Conservation (phyloP, 805 yeast genomes). For the Wickerhamia fluorescens region DNA sequence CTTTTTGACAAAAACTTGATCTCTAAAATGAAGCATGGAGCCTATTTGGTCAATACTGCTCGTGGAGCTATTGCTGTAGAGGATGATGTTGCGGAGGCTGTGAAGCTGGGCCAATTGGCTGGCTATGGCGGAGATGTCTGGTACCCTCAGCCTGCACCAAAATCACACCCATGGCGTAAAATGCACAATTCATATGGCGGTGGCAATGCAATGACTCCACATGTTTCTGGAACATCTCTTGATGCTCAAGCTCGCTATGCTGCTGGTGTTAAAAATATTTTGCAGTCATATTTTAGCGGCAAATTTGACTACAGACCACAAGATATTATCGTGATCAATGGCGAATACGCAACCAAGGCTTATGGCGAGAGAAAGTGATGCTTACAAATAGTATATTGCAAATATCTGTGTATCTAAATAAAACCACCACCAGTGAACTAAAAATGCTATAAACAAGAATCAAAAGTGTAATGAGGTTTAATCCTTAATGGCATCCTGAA, state of each 20-base stretch:
- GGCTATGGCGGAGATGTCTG: slow-evolving; percentile 88
- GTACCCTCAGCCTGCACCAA: slow-evolving; percentile 80
- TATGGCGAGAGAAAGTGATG: slow-evolving; percentile 59
- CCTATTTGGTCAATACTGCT: slow-evolving; percentile 12
- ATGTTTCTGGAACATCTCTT: slow-evolving; percentile 69
- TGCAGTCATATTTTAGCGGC: slow-evolving; percentile 54
- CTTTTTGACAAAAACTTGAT: slow-evolving; percentile 59
- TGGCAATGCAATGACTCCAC: slow-evolving; percentile 85
- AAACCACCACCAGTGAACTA: too few relatives aligned
- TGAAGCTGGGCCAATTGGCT: slow-evolving; percentile 57
- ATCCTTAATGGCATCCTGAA: slow-evolving; percentile 59
- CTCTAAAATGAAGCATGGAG: slow-evolving; percentile 32
- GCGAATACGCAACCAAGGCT: slow-evolving; percentile 66
- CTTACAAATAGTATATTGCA: too few relatives aligned
- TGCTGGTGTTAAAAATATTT: slow-evolving; percentile 58
- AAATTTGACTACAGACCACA: slow-evolving; percentile 67
- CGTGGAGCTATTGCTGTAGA: slow-evolving; percentile 67
- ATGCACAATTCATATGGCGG: slow-evolving; percentile 60
- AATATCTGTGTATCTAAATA: too few relatives aligned
- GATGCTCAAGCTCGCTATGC: slow-evolving; percentile 78
- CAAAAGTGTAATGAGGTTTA: too few relatives aligned
- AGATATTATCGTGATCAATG: slow-evolving; percentile 65
- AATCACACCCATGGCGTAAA: slow-evolving; percentile 69
- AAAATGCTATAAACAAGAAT: slow-evolving; percentile 15
- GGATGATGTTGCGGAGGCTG: slow-evolving; percentile 70